Evolutionary conservation across 208 protist genomes (phyloP), one percentile per base, ranked within the genome.

Genomic region (Cochliopodium minus): DNA sequence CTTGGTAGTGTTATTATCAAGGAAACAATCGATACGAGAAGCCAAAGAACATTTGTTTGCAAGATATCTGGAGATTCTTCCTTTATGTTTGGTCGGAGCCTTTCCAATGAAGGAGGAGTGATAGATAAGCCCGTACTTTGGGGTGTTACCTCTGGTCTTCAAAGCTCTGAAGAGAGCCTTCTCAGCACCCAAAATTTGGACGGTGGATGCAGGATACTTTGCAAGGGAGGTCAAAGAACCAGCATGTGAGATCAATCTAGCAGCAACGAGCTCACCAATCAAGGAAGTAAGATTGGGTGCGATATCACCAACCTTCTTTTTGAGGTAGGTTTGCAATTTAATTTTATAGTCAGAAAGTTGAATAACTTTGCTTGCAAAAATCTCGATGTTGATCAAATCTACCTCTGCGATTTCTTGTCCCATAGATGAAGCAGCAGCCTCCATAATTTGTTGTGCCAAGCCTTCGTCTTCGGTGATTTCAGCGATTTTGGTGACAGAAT

Each of bases 121-220:
- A 73, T 93, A 99, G 70, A 99, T 95, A 38, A 98, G 85, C 58
- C 95, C 95, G 69, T 99, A 99, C 77, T 98, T 98, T 64, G 94
- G 94, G 6, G 94, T 98, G 78, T 97, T 97, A 50, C 88, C 88
- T 68, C 85, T 83, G 35, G 84, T 96, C 76, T 96, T 96, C 15
- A 96, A 78, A 0, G 91, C 91, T 33, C 90, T 81, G 86, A 99
- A 99, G 25, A 99, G 83, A 5, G 95, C 94, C 82, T 99, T 99
- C 75, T 99, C 96, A 34, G 96, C 96, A 60, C 96, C 96, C 9
- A 99, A 79, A 70, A 99, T 99, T 74, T 99, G 95, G 33, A 99
- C 92, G 15, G 96, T 99, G 33, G 92, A 97, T 15, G 94, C 94
- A 10, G 96, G 95, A 63, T 92, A 81, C 82, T 99, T 99, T 65